A percentile compares a stretch with the other conserved stretches of the same genome.
These are phyloP conservation scores for Sisymbrium irio DNA, from an alignment of 345 rosid species.

Conservation along the genomic window DNA sequence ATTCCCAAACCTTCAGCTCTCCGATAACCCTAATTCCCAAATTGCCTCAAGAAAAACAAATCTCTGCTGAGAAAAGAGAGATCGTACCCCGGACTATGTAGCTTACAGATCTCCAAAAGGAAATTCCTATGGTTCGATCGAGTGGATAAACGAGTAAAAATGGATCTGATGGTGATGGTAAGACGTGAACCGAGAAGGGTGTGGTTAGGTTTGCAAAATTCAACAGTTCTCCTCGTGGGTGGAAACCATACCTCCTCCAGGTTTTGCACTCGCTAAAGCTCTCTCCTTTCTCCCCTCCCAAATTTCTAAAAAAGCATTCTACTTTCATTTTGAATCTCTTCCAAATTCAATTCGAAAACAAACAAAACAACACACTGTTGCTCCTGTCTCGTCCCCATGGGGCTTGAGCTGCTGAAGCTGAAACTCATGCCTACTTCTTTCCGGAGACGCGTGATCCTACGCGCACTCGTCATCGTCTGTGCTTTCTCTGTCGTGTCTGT, in stretches of 20 bases:
- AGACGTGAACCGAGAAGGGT: conserved; percentile 54
- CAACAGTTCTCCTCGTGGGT: conserved; percentile 94
- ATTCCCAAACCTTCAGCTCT: not conserved
- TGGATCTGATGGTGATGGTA: conserved; percentile 46
- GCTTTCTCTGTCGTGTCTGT: conserved; percentile 55
- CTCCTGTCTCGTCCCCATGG: conserved; percentile 48
- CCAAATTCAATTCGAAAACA: not conserved
- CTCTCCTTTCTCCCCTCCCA: not conserved
- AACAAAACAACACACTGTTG: too few relatives aligned
- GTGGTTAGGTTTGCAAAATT: conserved; percentile 67
- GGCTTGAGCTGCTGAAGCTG: conserved; percentile 41
- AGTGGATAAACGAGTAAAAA: conserved; percentile 19
- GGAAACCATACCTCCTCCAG: conserved; percentile 98
- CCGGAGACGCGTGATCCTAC: conserved; percentile 59
- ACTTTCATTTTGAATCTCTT: conserved; percentile 1
- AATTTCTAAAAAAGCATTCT: conserved; percentile 21
- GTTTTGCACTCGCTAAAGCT: conserved; percentile 89
- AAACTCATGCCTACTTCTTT: conserved; percentile 49
- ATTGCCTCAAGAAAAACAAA: too few relatives aligned
- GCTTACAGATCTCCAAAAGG: not conserved
- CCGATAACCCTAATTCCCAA: conserved; percentile 23
- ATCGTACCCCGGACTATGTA: conserved; percentile 5
- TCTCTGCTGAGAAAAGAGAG: too few relatives aligned
- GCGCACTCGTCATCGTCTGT: conserved; percentile 47
- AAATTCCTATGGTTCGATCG: conserved; percentile 3